These are phyloP conservation scores for Perkinsela sp. DNA, from an alignment of 208 protist genomes.

Conservation along the genomic window DNA sequence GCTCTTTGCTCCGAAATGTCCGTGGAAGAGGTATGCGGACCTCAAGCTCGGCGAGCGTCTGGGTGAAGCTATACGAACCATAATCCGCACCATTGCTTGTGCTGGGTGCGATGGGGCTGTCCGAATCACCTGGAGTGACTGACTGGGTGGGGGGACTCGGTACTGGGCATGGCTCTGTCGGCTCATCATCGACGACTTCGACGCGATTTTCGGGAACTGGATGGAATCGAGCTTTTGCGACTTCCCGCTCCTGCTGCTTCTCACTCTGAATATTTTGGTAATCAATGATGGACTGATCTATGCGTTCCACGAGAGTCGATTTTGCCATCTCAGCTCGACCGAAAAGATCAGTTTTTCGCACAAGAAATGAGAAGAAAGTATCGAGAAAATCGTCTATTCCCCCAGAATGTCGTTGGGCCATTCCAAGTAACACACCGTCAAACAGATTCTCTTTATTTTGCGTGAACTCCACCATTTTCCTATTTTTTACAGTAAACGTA, in stretches of 20 bases:
- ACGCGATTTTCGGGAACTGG: slow-evolving; percentile 16
- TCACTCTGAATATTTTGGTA: slow-evolving; percentile 16
- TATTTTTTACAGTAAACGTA: too few relatives aligned
- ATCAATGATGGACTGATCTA: slow-evolving; percentile 17
- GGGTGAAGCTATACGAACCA: slow-evolving; percentile 49
- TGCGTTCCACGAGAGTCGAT: slow-evolving; percentile 12
- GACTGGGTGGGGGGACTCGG: slow-evolving; percentile 18
- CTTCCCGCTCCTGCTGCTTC: slow-evolving; percentile 6
- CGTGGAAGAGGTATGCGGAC: slow-evolving; percentile 45
- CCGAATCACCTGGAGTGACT: slow-evolving; percentile 13
- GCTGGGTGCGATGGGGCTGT: slow-evolving; percentile 16
- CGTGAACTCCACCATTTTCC: neutral
- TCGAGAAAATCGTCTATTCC: slow-evolving; percentile 61
- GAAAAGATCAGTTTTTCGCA: slow-evolving; percentile 71
- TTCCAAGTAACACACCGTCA: slow-evolving; percentile 54
- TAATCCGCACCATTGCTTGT: slow-evolving; percentile 53
- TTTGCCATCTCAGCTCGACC: slow-evolving; percentile 31
- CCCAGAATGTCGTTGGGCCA: slow-evolving; percentile 50
- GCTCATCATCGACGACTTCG: slow-evolving; percentile 38
- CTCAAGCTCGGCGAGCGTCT: slow-evolving; percentile 52
- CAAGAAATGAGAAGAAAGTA: slow-evolving; percentile 65
- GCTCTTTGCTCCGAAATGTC: slow-evolving; percentile 25
- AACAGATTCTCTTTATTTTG: slow-evolving; percentile 7
- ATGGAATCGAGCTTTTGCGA: slow-evolving; percentile 5
- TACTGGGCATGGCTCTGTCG: slow-evolving; percentile 12